Evolutionary conservation across 2,329 filamentous ascomycete species (phyloP).

Genomic region (Nemania sp.): DNA sequence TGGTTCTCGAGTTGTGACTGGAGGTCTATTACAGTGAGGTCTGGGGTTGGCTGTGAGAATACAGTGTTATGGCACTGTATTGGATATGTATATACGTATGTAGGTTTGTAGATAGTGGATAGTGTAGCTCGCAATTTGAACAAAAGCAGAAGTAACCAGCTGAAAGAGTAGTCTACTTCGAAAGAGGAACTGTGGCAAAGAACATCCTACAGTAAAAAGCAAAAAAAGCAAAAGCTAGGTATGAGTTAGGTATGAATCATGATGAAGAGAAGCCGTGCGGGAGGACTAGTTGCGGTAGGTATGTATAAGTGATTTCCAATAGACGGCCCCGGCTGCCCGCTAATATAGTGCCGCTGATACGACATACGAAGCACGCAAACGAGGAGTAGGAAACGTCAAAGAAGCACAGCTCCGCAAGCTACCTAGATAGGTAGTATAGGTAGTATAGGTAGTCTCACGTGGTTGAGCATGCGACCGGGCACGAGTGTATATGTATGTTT

Average conservation of each 20-base stretch:
- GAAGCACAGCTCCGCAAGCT: slow-evolving; percentile 4
- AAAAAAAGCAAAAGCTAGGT: slow-evolving; percentile 1
- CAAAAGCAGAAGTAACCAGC: background rate
- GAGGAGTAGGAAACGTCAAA: background rate
- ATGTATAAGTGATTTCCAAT: background rate
- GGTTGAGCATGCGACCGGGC: background rate
- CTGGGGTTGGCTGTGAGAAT: slow-evolving; percentile 1
- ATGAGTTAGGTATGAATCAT: background rate
- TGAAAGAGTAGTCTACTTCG: background rate
- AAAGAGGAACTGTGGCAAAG: background rate
- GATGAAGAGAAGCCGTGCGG: background rate
- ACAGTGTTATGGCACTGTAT: slow-evolving; percentile 1
- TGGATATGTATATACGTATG: no score
- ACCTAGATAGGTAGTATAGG: no score
- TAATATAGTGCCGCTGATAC: slow-evolving; percentile 24
- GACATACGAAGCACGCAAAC: slow-evolving; percentile 2
- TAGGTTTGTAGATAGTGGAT: background rate
- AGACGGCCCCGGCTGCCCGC: slow-evolving; percentile 9
- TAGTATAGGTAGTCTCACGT: slow-evolving; percentile 9
- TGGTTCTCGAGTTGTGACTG: background rate
- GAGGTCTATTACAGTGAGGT: slow-evolving; percentile 1
- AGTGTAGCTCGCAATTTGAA: background rate
- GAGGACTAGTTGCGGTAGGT: background rate
- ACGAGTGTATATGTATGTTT: background rate
- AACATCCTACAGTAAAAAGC: background rate